Percentiles rank a stretch among this genome's conserved stretches.
Conservation (phyloP, 164 flowering plant genomes). For the Annona squamosa region DNA sequence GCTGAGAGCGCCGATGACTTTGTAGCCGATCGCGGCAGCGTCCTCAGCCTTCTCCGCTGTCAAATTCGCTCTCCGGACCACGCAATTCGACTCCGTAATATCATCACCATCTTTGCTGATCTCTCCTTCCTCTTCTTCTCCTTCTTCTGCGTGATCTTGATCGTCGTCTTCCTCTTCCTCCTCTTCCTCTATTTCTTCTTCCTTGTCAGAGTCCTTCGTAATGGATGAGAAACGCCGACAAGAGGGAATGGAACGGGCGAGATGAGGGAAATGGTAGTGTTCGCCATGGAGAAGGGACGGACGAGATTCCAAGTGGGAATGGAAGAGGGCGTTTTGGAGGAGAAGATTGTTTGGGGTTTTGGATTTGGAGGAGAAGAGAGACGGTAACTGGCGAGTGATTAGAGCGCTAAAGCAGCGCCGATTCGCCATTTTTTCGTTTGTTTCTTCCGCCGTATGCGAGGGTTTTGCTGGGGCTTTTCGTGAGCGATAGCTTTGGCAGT, state of each 20-base stretch:
- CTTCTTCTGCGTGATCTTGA: slow-evolving; percentile 18
- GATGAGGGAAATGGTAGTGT: not conserved
- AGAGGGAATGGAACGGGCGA: slow-evolving; percentile 2
- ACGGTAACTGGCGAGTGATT: slow-evolving; percentile 22
- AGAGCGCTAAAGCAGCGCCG: slow-evolving; percentile 39
- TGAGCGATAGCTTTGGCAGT: not conserved
- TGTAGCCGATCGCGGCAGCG: slow-evolving; percentile 83
- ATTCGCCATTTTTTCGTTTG: slow-evolving; percentile 33
- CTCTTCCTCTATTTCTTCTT: slow-evolving; percentile 10
- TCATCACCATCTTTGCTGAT: slow-evolving; percentile 15
- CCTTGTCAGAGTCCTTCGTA: not conserved
- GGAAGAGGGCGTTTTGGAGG: slow-evolving; percentile 8
- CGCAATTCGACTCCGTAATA: slow-evolving; percentile 12
- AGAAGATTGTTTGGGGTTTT: slow-evolving; percentile 1
- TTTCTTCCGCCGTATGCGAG: not conserved
- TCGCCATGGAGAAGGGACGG: slow-evolving; percentile 6
- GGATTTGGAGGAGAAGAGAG: slow-evolving; percentile 3
- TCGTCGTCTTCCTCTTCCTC: slow-evolving; percentile 19
- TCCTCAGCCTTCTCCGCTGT: slow-evolving; percentile 62
- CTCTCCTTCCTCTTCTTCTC: slow-evolving; percentile 23
- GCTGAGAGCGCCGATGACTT: slow-evolving; percentile 66
- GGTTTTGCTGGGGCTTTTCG: slow-evolving; percentile 2
- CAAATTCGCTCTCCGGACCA: slow-evolving; percentile 28
- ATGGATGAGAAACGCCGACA: slow-evolving; percentile 35
- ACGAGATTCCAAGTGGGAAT: slow-evolving; percentile 8